Conservation (phyloP, 139 green algal species). For the Chlamydomonas applanata region DNA sequence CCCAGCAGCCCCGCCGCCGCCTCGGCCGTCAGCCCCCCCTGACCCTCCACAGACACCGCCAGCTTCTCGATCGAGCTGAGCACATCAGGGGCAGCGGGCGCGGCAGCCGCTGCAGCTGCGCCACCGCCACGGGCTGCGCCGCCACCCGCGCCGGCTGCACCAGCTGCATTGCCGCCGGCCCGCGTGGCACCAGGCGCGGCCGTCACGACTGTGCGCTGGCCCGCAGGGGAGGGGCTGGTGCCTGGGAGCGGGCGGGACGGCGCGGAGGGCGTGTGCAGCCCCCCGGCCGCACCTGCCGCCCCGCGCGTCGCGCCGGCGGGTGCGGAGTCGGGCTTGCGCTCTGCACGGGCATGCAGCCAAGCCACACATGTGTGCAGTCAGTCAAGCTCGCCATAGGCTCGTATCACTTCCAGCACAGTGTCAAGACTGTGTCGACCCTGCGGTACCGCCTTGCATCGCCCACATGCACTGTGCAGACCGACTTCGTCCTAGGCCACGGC, state of each 20-base stretch:
- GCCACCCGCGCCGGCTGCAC: neutral
- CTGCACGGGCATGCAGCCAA: too few relatives aligned
- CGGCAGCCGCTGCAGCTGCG: constrained; percentile 15
- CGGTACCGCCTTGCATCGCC: too few relatives aligned
- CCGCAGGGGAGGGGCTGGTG: neutral
- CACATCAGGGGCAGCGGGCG: too few relatives aligned
- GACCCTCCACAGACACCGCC: neutral
- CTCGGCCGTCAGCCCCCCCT: constrained; percentile 16
- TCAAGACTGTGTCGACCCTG: too few relatives aligned
- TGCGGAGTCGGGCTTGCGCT: constrained; percentile 2
- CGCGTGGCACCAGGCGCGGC: neutral
- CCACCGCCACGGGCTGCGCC: neutral
- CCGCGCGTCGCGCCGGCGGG: neutral
- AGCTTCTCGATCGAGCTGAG: constrained; percentile 8
- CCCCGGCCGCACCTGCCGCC: too few relatives aligned
- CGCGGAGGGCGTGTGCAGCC: neutral
- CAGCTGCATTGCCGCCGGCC: neutral
- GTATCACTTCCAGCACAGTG: too few relatives aligned
- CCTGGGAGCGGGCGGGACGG: neutral
- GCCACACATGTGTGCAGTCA: too few relatives aligned
- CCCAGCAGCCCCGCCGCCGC: constrained; percentile 20
- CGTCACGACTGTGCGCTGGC: neutral
- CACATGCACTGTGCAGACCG: too few relatives aligned
- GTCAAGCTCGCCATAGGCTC: too few relatives aligned
- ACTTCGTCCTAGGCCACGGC: too few relatives aligned